phyloP scores from a whole-genome alignment of 768 basidiomycete species.

The Leccinum obscurum region DNA sequence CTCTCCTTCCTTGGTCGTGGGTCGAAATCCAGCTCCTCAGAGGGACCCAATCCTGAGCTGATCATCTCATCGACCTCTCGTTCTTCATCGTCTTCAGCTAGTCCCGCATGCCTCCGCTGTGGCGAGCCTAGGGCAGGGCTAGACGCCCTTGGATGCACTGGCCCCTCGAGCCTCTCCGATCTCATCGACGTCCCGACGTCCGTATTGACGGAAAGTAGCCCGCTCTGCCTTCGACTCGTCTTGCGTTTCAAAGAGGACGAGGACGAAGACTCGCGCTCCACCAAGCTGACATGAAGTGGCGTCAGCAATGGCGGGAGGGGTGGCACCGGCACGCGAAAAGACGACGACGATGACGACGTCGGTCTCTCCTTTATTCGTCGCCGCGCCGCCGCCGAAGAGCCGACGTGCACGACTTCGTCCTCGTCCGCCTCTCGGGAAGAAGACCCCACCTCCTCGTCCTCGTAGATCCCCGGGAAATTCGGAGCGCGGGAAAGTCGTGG shows the following conservation, averaged over 20 bases:
- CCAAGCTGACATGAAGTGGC: slow-evolving; percentile 35
- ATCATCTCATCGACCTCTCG: slow-evolving; percentile 36
- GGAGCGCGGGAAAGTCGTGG: slow-evolving; percentile 65
- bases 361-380: slow-evolving; percentile 50
- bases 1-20: slow-evolving; percentile 46
- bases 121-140: slow-evolving; percentile 74
- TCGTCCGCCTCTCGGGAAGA: slow-evolving; percentile 42
- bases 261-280: slow-evolving; percentile 31
- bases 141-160: slow-evolving; percentile 52
- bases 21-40: slow-evolving; percentile 20
- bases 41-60: slow-evolving; percentile 10
- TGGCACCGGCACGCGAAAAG: slow-evolving; percentile 50
- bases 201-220: slow-evolving; percentile 50
- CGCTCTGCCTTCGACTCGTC: slow-evolving; percentile 42
- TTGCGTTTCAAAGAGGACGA: slow-evolving; percentile 27
- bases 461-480: slow-evolving; percentile 63
- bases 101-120: slow-evolving; percentile 50
- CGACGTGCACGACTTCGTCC: slow-evolving; percentile 39
- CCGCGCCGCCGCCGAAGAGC: slow-evolving; percentile 35
- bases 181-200: slow-evolving; percentile 29
- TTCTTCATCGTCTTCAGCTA: slow-evolving; percentile 60
- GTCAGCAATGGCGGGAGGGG: slow-evolving; percentile 39
- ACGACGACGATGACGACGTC: slow-evolving; percentile 24
- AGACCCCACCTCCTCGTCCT: slow-evolving; percentile 60
- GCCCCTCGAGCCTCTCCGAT: slow-evolving; percentile 30